Percentiles rank a stretch among this genome's conserved stretches.
Evolutionary conservation across 768 basidiomycete species (phyloP).

Genomic region (Lentinus brumalis): DNA sequence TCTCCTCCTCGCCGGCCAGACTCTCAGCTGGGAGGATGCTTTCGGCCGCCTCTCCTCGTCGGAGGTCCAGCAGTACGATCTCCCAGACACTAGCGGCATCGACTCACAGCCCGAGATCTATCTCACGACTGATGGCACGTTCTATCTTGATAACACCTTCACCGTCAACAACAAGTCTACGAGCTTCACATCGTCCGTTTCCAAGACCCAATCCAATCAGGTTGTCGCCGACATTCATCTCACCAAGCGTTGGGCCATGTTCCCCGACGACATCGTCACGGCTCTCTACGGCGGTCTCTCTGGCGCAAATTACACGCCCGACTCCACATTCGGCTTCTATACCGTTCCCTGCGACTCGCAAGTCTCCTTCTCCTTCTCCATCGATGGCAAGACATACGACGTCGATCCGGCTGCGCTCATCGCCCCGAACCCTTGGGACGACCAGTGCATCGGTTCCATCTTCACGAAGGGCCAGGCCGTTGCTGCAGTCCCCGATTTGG

Average conservation of each 20-base stretch:
- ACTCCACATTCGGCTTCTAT: slow-evolving; percentile 13
- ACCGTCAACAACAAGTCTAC: not conserved
- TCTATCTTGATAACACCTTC: slow-evolving; percentile 10
- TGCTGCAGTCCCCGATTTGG: slow-evolving; percentile 2
- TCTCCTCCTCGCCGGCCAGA: slow-evolving; percentile 5
- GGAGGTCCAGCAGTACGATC: slow-evolving; percentile 3
- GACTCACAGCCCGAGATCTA: slow-evolving; percentile 6
- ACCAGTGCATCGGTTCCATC: slow-evolving; percentile 18
- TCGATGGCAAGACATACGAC: slow-evolving; percentile 11
- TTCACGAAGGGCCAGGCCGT: slow-evolving; percentile 9
- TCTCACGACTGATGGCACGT: slow-evolving; percentile 6
- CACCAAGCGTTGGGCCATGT: slow-evolving; percentile 4
- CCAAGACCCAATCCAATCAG: not conserved
- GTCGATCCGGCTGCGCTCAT: slow-evolving; percentile 11
- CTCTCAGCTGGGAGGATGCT: slow-evolving; percentile 14
- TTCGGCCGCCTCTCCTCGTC: slow-evolving; percentile 7
- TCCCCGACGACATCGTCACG: slow-evolving; percentile 9
- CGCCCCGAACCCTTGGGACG: slow-evolving; percentile 16
- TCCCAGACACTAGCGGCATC: slow-evolving; percentile 11
- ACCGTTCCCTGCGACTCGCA: slow-evolving; percentile 11
- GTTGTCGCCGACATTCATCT: slow-evolving; percentile 6
- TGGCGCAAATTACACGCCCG: slow-evolving; percentile 3
- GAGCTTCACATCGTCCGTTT: not conserved
- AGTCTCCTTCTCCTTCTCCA: slow-evolving; percentile 10
- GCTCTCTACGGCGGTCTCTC: slow-evolving; percentile 11